These are phyloP conservation scores for Coemansia sp. DNA, from an alignment of 192 early-diverging fungal species.

Conservation along the genomic window DNA sequence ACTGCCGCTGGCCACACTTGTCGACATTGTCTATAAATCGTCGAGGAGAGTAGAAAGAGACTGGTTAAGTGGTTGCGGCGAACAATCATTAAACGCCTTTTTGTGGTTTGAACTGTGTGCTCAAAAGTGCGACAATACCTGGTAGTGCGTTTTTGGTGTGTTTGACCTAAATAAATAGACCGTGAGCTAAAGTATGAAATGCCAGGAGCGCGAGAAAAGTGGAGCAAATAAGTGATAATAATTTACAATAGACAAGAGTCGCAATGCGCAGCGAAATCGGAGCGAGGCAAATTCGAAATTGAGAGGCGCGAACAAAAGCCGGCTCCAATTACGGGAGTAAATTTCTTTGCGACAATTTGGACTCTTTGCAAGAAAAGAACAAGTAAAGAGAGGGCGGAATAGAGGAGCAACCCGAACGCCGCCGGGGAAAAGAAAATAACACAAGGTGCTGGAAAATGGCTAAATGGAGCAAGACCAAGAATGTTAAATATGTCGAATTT, in stretches of 20 bases:
- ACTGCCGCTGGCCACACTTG: slow-evolving; percentile 36
- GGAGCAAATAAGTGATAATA: neutral
- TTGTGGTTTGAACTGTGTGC: neutral
- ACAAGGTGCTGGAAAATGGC: neutral
- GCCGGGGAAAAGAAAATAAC: neutral
- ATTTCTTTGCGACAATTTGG: neutral
- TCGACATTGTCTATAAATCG: slow-evolving; percentile 36
- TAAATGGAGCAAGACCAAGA: neutral
- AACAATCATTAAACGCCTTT: neutral
- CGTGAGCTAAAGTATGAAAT: neutral
- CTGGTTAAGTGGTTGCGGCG: neutral
- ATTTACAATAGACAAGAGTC: slow-evolving; percentile 11
- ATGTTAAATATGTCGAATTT: slow-evolving; percentile 12
- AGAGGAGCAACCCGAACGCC: neutral
- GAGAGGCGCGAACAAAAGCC: neutral
- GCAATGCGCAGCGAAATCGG: neutral
- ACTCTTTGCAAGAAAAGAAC: neutral
- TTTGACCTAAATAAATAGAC: slow-evolving; percentile 1
- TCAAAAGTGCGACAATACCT: neutral
- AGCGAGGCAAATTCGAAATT: neutral
- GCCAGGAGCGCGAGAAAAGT: neutral
- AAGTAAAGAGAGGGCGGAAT: neutral
- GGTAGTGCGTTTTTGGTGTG: neutral
- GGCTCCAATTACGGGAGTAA: neutral
- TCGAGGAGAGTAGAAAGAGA: neutral